Base-by-base conservation (phyloP, 148 eudicot species). In the Chenopodium suecicum region DNA sequence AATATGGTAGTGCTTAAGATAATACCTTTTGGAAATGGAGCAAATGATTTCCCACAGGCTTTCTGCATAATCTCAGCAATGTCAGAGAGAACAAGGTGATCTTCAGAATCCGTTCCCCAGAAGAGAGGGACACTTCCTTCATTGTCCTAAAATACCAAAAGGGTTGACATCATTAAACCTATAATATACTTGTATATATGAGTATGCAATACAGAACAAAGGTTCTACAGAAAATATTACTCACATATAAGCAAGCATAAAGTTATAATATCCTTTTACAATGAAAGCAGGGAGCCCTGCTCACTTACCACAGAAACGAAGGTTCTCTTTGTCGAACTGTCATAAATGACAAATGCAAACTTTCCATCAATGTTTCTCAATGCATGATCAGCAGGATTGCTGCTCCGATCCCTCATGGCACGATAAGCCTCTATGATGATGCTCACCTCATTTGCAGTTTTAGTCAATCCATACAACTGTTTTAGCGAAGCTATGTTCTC, bases 51-150 rank as follows among this genome's bases (percentile, higher is more conserved):
- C 23, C 85, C 89, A 82, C 89, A 87, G 64, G 85, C 82, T 76
- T 84, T 84, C 85, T 90, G 91, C 75, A 90, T 89, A 84, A 87
- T 62, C 50, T 94, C 98, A 29, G 77, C 82, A 86, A 88, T 91
- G 85, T 88, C 91, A 68, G 94, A 87, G 73, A 94, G 88, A 62
- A 92, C 98, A 76, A 96, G 87, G 65, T 91, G 84, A 56, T 90
- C 95, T 82, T 96, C 97, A 37, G 94, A 83, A 85, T 93, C 98
- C 16, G 95, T 86, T 82, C 99, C 98, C 99, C 99, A 96, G 81
- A 84, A 94, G 76, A 96, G 89, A 62, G 99, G 97, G 58, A 96
- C 94, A 84, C 94, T 92, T 69, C 95, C 99, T 84, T 96, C 99
- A 76, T 88, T 87, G 86, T 96, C 99, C 99, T 96, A 79, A 37